Evolutionary conservation across 2,329 filamentous ascomycete species (phyloP).

Genomic region (Intubia oerlemansii): DNA sequence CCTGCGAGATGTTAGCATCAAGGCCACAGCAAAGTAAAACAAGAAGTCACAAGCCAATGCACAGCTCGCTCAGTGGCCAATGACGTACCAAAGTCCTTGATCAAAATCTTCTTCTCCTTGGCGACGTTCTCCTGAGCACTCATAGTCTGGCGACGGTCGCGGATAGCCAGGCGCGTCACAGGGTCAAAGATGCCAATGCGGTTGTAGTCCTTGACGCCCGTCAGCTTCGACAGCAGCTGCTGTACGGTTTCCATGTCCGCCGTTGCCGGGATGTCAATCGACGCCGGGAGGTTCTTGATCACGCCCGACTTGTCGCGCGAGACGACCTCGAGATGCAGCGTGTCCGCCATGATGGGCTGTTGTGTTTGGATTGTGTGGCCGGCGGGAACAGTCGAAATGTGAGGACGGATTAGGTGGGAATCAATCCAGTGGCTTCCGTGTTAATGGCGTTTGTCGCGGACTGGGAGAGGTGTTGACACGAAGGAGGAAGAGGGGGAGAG

Average conservation of each 20-base stretch:
- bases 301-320: slow-evolving; percentile 26
- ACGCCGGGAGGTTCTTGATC: slow-evolving; percentile 30
- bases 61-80: slow-evolving; percentile 7
- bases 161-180: slow-evolving; percentile 37
- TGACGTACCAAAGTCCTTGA: slow-evolving; percentile 74
- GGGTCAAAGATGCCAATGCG: slow-evolving; percentile 41
- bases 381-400: not conserved
- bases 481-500: too few relatives aligned
- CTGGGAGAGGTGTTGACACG: too few relatives aligned
- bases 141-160: slow-evolving; percentile 35
- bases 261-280: slow-evolving; percentile 24
- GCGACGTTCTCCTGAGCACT: slow-evolving; percentile 25
- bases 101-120: slow-evolving; percentile 40
- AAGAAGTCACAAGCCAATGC: too few relatives aligned
- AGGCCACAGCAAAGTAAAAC: not conserved
- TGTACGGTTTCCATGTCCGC: slow-evolving; percentile 41
- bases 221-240: slow-evolving; percentile 26
- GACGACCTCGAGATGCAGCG: slow-evolving; percentile 19
- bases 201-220: slow-evolving; percentile 33
- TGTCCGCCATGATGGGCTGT: slow-evolving; percentile 5
- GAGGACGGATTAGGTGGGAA: too few relatives aligned
- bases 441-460: too few relatives aligned
- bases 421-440: too few relatives aligned
- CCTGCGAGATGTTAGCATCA: slow-evolving; percentile 25
- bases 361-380: not conserved